Base-by-base conservation (phyloP, 768 basidiomycete genomes). In the Pluteus cervinus region DNA sequence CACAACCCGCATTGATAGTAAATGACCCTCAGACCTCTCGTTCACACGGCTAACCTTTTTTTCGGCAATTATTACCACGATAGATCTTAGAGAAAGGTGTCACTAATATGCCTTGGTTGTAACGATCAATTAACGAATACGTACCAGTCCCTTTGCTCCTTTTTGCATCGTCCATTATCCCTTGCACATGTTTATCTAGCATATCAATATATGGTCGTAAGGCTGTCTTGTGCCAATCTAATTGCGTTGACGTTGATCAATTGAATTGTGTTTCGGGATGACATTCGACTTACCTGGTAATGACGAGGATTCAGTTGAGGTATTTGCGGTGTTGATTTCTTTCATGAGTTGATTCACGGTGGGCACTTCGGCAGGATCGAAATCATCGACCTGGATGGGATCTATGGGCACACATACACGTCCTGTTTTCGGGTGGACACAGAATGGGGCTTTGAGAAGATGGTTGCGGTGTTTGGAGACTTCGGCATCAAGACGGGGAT, bases 401-500 rank as follows among this genome's bases (percentile, higher is more conserved):
- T 94, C 85, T 12, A 98, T 69, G 1, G 94, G 96, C 2, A 99
- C 88, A 55, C 94, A 99, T 7, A 99, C 79, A 21, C 91, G 78
- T 1, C 94, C 96, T 2, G 96, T 99, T 46, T 88, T 88, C 0
- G 96, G 96, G 59, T 99, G 96, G 0, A 98, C 68, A 55, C 93
- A 96, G 61, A 99, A 99, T 0, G 96, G 96, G 15, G 90, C 85
- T 62, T 99, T 99, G 37, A 99, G 75, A 65, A 99, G 72, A 67
- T 99, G 96, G 63, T 99, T 98, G 34, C 92, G 76, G 54, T 93
- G 89, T 53, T 98, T 94, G 3, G 92, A 93, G 20, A 99, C 96
- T 58, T 99, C 96, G 10, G 87, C 86, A 58, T 99, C 96, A 37
- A 99, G 75, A 9, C 96, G 80, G 1, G 94, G 94, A 60, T 98